Conservation (phyloP, 23 red algal genomes). For the Gracilaria gracilis region DNA sequence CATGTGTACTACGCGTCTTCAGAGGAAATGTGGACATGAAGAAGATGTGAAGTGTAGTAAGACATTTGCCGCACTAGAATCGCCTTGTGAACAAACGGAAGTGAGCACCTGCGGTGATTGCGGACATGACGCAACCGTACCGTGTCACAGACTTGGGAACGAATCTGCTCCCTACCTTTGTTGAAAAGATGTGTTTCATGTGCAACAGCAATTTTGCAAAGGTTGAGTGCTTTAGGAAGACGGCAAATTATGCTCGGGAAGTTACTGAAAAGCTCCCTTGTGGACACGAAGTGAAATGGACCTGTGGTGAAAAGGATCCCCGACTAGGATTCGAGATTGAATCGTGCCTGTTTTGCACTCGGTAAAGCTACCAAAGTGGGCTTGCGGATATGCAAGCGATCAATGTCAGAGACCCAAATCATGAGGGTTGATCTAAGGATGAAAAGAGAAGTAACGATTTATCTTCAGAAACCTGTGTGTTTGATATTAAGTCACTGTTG, state of each 20-base stretch:
- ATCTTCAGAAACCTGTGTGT: neutral
- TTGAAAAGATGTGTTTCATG: constrained; percentile 42
- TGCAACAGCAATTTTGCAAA: constrained; percentile 30
- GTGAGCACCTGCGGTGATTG: constrained; percentile 17
- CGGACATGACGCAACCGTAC: neutral
- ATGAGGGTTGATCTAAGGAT: neutral
- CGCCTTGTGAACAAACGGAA: constrained; percentile 28
- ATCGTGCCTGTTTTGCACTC: constrained; percentile 33
- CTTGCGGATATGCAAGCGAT: neutral
- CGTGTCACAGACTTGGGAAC: constrained; percentile 22
- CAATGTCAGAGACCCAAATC: neutral
- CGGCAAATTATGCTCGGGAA: neutral
- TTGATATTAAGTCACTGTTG: neutral
- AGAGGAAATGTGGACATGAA: constrained; percentile 60
- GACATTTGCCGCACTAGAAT: constrained; percentile 36
- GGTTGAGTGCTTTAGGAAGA: constrained; percentile 36
- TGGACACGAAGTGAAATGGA: constrained; percentile 45
- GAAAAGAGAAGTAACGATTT: no score
- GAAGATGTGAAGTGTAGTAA: constrained; percentile 30
- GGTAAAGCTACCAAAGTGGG: constrained; percentile 4
- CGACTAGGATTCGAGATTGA: neutral
- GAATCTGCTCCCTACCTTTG: constrained; percentile 15
- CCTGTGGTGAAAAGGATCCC: constrained; percentile 55
- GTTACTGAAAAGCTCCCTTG: constrained; percentile 17
- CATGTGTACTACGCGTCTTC: neutral